Conservation (phyloP, 495 filamentous ascomycete genomes). For the Aspergillus cristatus region DNA sequence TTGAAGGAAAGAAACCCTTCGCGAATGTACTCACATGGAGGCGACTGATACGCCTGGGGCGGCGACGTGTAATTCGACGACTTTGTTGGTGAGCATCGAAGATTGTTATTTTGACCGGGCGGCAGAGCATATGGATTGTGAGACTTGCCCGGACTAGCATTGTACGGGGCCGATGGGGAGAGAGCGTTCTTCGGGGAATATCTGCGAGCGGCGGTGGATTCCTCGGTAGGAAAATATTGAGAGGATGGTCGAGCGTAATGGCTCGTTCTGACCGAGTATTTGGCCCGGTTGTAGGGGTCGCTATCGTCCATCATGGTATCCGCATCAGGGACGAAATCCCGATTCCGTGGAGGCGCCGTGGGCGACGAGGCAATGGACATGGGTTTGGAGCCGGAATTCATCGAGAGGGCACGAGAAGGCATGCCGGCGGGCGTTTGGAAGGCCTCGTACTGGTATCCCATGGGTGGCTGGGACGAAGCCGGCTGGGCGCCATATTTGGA, state of each 20-base stretch:
- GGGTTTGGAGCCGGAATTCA: conserved; percentile 45
- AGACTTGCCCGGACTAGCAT: conserved; percentile 47
- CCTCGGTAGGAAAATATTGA: conserved; percentile 61
- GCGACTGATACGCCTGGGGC: conserved; percentile 57
- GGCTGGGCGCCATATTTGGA: conserved; percentile 39
- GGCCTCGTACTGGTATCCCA: conserved; percentile 64
- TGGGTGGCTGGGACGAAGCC: conserved; percentile 49
- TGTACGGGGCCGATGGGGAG: conserved; percentile 50
- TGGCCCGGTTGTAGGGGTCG: conserved; percentile 71
- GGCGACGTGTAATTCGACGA: conserved; percentile 49
- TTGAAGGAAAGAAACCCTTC: too few relatives aligned
- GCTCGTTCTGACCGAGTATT: conserved; percentile 64
- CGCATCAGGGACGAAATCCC: conserved; percentile 59
- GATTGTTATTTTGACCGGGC: conserved; percentile 23
- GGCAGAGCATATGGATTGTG: conserved; percentile 40
- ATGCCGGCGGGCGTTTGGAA: conserved; percentile 46
- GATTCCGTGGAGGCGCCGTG: conserved; percentile 52
- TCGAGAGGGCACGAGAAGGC: conserved; percentile 34
- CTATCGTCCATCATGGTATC: conserved; percentile 92
- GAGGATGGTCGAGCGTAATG: conserved; percentile 55
- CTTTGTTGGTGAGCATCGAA: conserved; percentile 50
- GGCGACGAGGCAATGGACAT: conserved; percentile 56
- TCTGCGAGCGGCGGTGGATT: conserved; percentile 74
- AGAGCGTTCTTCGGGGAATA: conserved; percentile 93
- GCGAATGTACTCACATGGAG: conserved; percentile 37